Evolutionary conservation across 2,329 filamentous ascomycete genomes (phyloP).

Genomic region (Albifimbria verrucaria): DNA sequence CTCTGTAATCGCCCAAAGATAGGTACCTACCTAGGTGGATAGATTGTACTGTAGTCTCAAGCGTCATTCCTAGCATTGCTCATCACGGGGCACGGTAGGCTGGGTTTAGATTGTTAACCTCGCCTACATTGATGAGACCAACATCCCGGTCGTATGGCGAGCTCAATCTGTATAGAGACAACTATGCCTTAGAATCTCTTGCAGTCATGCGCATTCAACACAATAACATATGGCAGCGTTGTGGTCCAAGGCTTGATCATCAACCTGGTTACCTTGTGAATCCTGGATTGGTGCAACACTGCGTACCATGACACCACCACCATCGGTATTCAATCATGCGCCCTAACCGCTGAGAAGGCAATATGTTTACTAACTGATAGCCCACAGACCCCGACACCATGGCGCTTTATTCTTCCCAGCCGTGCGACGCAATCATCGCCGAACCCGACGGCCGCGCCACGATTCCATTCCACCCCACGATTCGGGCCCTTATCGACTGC

Average conservation of each 20-base stretch:
- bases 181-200: neutral
- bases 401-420: constrained; percentile 35
- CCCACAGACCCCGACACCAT: constrained; percentile 35
- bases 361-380: constrained; percentile 1
- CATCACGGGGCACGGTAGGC: no score
- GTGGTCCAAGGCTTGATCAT: neutral
- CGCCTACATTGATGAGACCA: no score
- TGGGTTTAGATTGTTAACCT: no score
- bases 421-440: constrained; percentile 28
- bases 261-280: neutral
- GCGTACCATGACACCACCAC: constrained; percentile 21
- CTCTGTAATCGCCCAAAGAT: no score
- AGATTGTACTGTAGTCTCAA: no score
- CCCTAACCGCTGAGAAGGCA: neutral
- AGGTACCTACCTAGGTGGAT: no score
- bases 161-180: no score
- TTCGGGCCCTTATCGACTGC: constrained; percentile 31
- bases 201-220: neutral
- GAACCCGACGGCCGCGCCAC: constrained; percentile 24
- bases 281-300: neutral
- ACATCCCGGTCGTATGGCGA: no score
- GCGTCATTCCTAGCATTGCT: no score
- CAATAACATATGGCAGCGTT: neutral
- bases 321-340: constrained; percentile 7
- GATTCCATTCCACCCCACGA: constrained; percentile 36